Conservation (phyloP, 306 rosid species). For the Mimosa pudica region DNA sequence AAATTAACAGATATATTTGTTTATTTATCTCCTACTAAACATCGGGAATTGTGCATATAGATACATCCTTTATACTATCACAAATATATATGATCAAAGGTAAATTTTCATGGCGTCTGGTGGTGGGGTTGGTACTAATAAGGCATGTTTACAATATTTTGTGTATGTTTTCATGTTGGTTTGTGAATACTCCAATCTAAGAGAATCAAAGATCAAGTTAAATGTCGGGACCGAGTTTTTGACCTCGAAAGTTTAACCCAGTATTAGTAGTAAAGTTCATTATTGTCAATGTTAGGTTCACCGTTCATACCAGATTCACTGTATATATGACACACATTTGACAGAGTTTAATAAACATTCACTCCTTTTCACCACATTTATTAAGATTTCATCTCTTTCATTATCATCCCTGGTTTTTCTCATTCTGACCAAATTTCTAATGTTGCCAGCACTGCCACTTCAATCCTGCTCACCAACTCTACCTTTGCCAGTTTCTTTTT, state of each 20-base stretch:
- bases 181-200: background rate
- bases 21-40: background rate
- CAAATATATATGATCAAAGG: too few species aligned
- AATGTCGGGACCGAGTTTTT: background rate
- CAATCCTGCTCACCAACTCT: background rate
- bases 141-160: background rate
- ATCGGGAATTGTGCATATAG: background rate
- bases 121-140: background rate
- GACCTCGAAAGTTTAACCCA: background rate
- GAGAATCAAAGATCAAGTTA: background rate
- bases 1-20: background rate
- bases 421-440: background rate
- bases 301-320: background rate
- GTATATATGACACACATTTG: too few species aligned
- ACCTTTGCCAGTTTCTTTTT: background rate
- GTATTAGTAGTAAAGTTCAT: background rate
- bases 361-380: too few species aligned
- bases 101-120: background rate
- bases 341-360: too few species aligned
- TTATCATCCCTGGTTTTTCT: background rate
- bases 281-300: conserved; percentile 4
- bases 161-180: background rate
- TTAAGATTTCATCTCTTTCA: background rate
- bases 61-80: background rate
- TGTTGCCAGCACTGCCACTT: background rate